These are phyloP conservation scores for Suhomyces vadensis DNA, from an alignment of 805 yeast genomes.

Conservation along the genomic window DNA sequence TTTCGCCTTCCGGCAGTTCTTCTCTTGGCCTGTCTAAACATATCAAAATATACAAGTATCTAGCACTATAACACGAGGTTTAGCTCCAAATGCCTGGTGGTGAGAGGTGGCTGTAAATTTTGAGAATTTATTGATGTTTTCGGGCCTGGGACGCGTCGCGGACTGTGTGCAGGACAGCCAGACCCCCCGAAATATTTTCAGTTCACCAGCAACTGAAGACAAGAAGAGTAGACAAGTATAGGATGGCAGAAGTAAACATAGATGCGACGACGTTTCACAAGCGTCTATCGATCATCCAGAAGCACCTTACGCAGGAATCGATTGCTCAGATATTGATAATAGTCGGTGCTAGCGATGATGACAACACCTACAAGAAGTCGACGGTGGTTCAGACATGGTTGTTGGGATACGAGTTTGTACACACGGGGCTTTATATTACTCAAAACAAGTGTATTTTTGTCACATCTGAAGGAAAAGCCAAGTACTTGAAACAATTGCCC, in stretches of 20 bases:
- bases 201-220: neutral
- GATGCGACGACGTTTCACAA: constrained; percentile 54
- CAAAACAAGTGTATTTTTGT: constrained; percentile 60
- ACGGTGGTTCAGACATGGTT: constrained; percentile 89
- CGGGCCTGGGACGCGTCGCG: constrained; percentile 7
- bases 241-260: constrained; percentile 62
- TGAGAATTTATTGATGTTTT: too few relatives aligned
- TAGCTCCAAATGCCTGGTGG: too few relatives aligned
- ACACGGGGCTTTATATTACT: constrained; percentile 71
- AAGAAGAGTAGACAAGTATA: constrained; percentile 2
- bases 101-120: too few relatives aligned
- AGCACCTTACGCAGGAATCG: constrained; percentile 26
- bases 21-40: constrained; percentile 76
- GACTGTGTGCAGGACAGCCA: neutral
- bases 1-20: constrained; percentile 73
- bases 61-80: too few relatives aligned
- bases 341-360: constrained; percentile 84
- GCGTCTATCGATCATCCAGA: constrained; percentile 47
- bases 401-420: constrained; percentile 94
- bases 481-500: constrained; percentile 64
- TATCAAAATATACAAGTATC: too few relatives aligned
- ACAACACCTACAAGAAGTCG: constrained; percentile 86
- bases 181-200: constrained; percentile 2
- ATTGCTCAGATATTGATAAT: constrained; percentile 50
- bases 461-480: constrained; percentile 84